Evolutionary conservation across 2,329 filamentous ascomycete species (phyloP), one percentile per base, ranked within the genome.

Genomic region (Delphinella strobiligena): DNA sequence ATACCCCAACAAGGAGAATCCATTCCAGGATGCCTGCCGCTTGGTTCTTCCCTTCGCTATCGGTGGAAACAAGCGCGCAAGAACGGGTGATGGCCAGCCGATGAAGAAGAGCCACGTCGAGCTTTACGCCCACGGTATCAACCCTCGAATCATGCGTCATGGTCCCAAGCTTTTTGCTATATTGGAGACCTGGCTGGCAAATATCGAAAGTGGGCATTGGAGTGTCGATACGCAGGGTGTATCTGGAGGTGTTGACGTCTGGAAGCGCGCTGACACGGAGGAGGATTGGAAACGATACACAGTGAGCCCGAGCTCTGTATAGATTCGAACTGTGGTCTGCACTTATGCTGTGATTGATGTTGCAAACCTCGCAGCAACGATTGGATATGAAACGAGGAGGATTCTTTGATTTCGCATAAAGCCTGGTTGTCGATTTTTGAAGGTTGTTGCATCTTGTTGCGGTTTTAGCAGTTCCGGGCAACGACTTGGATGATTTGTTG

Each of bases 1-100:
- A 4, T 53, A 56, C 36, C 52, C 52, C 3, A 54, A 54, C 31
- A 53, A 52, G 2, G 49, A 53, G 27, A 56, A 57, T 29, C 53
- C 55, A 4, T 57, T 57, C 41, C 54, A 58, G 27, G 55, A 58
- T 38, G 53, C 51, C 4, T 57, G 54, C 37, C 46, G 53, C 9
- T 44, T 58, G 15, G 53, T 57, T 0, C 38, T 58, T 16, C 55
- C 55, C 2, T 55, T 57, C 33, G 45, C 47, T 4, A 39, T 58
- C 1, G 54, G 53, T 11, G 49, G 43, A 15, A 52, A 53, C 35
- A 37, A 41, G n/a, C 55, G 54, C 37, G 54, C 54, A 3, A 40
- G 52, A 19, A 58, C 54, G 4, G 50, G 49, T 8, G 54, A 58
- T 36, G 51, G 51, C 34, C 44, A 47, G 19, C 47, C 51, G 1